Evolutionary conservation across 257 asterid species (phyloP), one percentile per base, ranked within the genome.

Genomic region (Leptodermis oblonga): DNA sequence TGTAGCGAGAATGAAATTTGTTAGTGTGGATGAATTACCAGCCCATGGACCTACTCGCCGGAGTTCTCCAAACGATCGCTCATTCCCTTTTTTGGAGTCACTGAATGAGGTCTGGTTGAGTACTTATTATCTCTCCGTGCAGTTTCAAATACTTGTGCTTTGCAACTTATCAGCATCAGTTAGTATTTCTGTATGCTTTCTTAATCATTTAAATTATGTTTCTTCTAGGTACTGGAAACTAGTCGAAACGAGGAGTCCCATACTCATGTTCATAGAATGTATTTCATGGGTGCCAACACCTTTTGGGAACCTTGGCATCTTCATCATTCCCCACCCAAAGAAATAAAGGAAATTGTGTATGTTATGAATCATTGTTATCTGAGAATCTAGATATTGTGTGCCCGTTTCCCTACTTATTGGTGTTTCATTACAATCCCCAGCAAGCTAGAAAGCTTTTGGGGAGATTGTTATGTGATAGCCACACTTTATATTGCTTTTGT

Each of bases 281-380:
- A 80, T 82, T 87, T 88, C 72, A 78, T 80, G 77, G 97, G 97
- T 62, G 84, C 89, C 70, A 91, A 91, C 80, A 88, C 96, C 71
- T 91, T 87, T 73, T 72, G 86, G 74, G 92, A 91, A 67, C 97
- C 97, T 31, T 91, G 96, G 96, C 92, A 87, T 80, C 91, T 91
- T 73, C 84, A 84, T 64, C 91, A 91, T 80, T 88, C 92, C 73
- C 97, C 97, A 65, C 95, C 97, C 11, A 86, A 88, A 84, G 95
- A 87, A 85, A 84, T 91, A 67, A 82, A 78, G 77, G 88, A 88
- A 76, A 87, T 91, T 77, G 95, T 88, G 97, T 91, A 88, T 76
- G 92, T 67, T 75, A 49, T 80, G 70, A 65, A 37, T 43, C 39
- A 26, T 58, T 69, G 39, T 55, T 39, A 46, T 43, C 53, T 58